Conservation (phyloP, 78 protist species). For the Carpediemonas membranifera region DNA sequence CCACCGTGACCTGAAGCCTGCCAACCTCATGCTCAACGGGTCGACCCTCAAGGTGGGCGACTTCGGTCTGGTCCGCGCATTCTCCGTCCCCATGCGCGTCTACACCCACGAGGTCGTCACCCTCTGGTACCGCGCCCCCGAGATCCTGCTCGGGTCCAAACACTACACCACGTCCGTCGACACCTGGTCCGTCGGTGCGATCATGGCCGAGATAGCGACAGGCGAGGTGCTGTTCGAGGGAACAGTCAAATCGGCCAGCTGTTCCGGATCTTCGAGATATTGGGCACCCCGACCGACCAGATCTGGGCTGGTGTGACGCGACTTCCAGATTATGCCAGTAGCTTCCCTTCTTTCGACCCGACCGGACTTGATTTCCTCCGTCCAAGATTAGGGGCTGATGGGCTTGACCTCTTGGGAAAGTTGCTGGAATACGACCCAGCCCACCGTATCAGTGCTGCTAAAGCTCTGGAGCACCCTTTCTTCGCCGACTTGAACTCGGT, state of each 20-base stretch:
- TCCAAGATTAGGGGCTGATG: neutral
- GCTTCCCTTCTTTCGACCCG: slow-evolving; percentile 1
- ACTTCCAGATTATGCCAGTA: neutral
- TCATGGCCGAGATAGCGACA: slow-evolving; percentile 42
- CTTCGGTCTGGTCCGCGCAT: slow-evolving; percentile 67
- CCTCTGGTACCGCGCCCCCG: too few relatives aligned
- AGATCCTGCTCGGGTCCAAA: too few relatives aligned
- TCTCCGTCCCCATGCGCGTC: slow-evolving; percentile 4
- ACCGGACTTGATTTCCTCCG: neutral
- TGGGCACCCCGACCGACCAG: slow-evolving; percentile 23
- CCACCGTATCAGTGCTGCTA: neutral
- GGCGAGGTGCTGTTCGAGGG: slow-evolving; percentile 39
- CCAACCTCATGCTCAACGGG: slow-evolving; percentile 44
- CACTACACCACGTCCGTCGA: slow-evolving; percentile 26
- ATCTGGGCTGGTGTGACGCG: slow-evolving; percentile 22
- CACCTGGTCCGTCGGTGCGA: slow-evolving; percentile 46
- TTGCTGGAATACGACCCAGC: slow-evolving; percentile 4
- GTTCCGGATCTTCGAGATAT: slow-evolving; percentile 24
- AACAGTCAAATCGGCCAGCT: slow-evolving; percentile 42
- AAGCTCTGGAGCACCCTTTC: neutral
- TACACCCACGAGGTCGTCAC: slow-evolving; percentile 70
- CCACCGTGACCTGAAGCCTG: slow-evolving; percentile 64
- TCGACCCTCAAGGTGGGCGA: slow-evolving; percentile 66
- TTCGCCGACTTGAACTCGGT: slow-evolving; percentile 6
- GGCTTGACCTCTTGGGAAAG: neutral